Evolutionary conservation across 164 flowering plant species (phyloP).

Genomic region (Platanus orientalis): DNA sequence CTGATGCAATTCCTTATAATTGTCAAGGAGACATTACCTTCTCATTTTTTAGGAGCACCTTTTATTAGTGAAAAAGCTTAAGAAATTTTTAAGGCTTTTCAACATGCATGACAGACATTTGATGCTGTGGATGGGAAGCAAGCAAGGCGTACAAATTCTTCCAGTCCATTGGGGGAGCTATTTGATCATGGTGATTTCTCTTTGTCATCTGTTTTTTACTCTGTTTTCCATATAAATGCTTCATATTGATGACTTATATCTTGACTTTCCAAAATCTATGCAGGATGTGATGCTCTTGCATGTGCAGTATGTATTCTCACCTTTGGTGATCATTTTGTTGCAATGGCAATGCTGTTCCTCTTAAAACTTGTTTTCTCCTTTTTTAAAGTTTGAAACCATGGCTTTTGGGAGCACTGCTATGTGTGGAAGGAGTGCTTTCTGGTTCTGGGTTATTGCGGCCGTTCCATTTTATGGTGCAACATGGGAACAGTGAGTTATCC

Average conservation of each 20-base stretch:
- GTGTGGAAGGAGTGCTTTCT: conserved; percentile 81
- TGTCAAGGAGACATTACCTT: not conserved
- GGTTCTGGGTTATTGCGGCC: conserved; percentile 92
- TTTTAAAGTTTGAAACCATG: conserved; percentile 71
- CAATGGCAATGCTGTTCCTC: not conserved
- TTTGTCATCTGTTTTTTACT: conserved; percentile 1
- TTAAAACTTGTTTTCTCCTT: conserved; percentile 5
- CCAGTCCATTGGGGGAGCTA: conserved; percentile 97
- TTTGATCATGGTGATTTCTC: conserved; percentile 82
- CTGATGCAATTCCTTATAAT: not conserved
- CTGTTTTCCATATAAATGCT: not conserved
- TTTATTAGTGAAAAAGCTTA: not conserved
- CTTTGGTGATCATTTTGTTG: conserved; percentile 5
- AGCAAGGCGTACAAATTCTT: conserved; percentile 96
- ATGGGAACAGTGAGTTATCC: conserved; percentile 89
- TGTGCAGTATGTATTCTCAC: conserved; percentile 65
- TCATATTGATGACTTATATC: conserved; percentile 13
- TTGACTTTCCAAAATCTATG: conserved; percentile 15
- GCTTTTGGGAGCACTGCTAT: conserved; percentile 96
- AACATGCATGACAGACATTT: conserved; percentile 59
- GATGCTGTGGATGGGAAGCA: conserved; percentile 99
- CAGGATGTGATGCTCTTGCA: conserved; percentile 99
- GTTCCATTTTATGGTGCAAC: conserved; percentile 91
- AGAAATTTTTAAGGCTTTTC: not conserved
- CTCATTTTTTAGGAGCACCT: not conserved